Evolutionary conservation across 164 flowering plant genomes (phyloP).

Genomic region (Vitis amurensis): DNA sequence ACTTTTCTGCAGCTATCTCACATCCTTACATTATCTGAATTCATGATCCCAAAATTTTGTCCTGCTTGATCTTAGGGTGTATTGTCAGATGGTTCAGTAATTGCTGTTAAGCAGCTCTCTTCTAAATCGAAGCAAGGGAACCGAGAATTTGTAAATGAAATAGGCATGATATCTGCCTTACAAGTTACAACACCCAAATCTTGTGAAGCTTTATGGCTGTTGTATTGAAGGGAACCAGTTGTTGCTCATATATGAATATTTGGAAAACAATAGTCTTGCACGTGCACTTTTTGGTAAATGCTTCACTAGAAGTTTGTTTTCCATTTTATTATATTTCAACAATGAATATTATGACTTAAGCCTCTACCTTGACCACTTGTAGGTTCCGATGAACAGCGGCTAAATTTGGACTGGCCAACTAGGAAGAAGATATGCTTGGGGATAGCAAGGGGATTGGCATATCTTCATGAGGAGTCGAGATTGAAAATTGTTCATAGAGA

Average conservation of each 20-base stretch:
- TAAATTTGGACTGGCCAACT: constrained; percentile 60
- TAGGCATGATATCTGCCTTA: constrained; percentile 70
- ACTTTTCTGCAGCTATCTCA: too few species aligned
- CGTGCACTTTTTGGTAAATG: constrained; percentile 59
- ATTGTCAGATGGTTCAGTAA: constrained; percentile 49
- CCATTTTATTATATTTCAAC: neutral
- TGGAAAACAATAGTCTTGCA: constrained; percentile 70
- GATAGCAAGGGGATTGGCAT: constrained; percentile 64
- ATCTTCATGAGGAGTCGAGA: constrained; percentile 70
- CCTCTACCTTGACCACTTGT: neutral
- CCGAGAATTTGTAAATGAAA: constrained; percentile 72
- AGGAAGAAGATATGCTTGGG: constrained; percentile 59
- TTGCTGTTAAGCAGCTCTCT: constrained; percentile 78
- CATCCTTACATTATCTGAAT: neutral
- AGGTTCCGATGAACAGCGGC: constrained; percentile 35
- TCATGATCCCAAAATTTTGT: neutral
- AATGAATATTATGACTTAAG: too few species aligned
- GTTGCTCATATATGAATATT: constrained; percentile 61
- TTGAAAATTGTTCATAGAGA: constrained; percentile 73
- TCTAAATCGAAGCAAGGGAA: constrained; percentile 77
- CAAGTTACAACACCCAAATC: constrained; percentile 69
- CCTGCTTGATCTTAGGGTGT: constrained; percentile 38
- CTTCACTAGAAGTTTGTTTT: neutral
- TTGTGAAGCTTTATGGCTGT: constrained; percentile 68
- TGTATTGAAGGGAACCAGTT: constrained; percentile 74